A percentile compares a stretch with the other conserved stretches of the same genome.
Conservation (phyloP, 148 eudicot species). For the Nyssa sinensis region DNA sequence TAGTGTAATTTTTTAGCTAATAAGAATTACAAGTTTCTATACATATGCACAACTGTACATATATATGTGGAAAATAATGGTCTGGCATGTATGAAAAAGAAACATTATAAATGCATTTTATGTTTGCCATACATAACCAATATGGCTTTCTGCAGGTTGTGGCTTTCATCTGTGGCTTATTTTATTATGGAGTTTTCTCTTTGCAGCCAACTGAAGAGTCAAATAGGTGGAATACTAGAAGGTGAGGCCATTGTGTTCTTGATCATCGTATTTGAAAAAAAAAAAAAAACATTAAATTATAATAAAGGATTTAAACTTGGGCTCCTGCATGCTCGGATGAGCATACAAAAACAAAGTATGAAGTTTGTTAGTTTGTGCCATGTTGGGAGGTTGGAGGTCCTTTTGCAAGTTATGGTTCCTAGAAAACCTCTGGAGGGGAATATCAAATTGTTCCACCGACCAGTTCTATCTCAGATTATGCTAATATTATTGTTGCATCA, state of each 20-base stretch:
- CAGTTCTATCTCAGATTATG: too few relatives aligned
- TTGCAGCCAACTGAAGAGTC: conserved; percentile 32
- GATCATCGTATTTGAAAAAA: too few relatives aligned
- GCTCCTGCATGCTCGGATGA: too few relatives aligned
- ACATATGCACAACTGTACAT: too few relatives aligned
- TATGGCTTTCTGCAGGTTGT: conserved; percentile 47
- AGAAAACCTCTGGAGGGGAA: neutral
- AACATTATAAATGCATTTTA: neutral
- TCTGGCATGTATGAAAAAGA: neutral
- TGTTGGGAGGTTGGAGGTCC: neutral
- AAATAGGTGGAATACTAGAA: conserved; percentile 38
- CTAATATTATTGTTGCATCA: too few relatives aligned
- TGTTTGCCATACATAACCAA: too few relatives aligned
- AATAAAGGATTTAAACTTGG: too few relatives aligned
- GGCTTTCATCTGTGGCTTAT: conserved; percentile 57
- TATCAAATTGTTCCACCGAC: neutral
- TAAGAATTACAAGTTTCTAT: too few relatives aligned
- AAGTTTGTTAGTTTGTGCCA: too few relatives aligned
- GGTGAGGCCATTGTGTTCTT: conserved; percentile 46
- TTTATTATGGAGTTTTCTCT: conserved; percentile 40
- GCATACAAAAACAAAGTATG: too few relatives aligned
- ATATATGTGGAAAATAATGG: too few relatives aligned
- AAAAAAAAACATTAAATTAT: neutral
- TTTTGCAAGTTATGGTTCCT: neutral
- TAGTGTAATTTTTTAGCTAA: too few relatives aligned